Base-by-base conservation (phyloP, 257 asterid genomes). In the Vinca minor region DNA sequence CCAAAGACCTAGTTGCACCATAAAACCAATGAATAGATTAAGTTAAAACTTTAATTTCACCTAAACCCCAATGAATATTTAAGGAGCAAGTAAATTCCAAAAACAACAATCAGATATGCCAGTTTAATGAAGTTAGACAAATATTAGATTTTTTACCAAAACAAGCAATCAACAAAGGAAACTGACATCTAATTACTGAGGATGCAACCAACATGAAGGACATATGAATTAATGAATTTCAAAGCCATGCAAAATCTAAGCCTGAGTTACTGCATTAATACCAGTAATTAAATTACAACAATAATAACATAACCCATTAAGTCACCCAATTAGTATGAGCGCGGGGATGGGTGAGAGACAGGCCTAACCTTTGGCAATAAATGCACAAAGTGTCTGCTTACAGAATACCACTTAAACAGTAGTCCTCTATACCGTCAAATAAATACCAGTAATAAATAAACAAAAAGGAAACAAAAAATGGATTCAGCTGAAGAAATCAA, bases 181-280 rank as follows among this genome's bases (percentile, higher is more conserved):
- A 28, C 35, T 26, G 5, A 4, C 36, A 41, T 0, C 25, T 3
- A 15, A 53, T 26, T 26, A 20, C 56, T 5, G 47, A 26, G 35
- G 45, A 60, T 34, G 21, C n/a, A 35, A 45, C 28, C 2, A 35
- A 9, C 45, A 35, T n/a, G 25, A 42, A 35, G 29, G 41, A 29
- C 72, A 21, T 0, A 34, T 20, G 38, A 57, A 57, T 23, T 49
- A 8, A 4, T 8, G 0, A 68, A 17, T 38, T 68, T 45, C 25
- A 44, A 68, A 23, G 49, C 50, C 65, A 68, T 25, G 53, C 54
- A 58, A 17, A 38, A 38, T 34, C 46, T 14, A 68, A 25, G 49
- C 10, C 38, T 28, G 39, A 48, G 53, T 57, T 20, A 54, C 46
- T 32, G 55, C 52, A 54, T 29, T 55, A 55, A 32, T 0, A 55